These are phyloP conservation scores for Tranzscheliella williamsii DNA, from an alignment of 1,284 basidiomycete species.

Conservation along the genomic window DNA sequence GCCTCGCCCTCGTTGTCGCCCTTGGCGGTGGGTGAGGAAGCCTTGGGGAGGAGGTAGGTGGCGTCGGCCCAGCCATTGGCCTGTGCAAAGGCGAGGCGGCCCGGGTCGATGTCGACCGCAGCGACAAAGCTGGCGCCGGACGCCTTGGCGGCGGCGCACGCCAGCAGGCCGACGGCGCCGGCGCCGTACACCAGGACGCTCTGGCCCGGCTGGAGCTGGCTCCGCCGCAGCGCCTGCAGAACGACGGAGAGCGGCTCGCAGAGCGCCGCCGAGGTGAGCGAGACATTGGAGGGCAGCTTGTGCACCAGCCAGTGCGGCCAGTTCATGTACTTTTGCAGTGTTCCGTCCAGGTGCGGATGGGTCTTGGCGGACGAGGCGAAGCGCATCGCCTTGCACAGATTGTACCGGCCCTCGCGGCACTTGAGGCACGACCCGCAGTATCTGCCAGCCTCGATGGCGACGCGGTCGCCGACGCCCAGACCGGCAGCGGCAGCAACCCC, in stretches of 20 bases:
- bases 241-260: slow-evolving; percentile 89
- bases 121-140: slow-evolving; percentile 49
- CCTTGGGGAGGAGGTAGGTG: slow-evolving; percentile 70
- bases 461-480: slow-evolving; percentile 78
- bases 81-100: slow-evolving; percentile 34
- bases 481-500: slow-evolving; percentile 64
- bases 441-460: slow-evolving; percentile 90
- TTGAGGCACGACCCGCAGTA: slow-evolving; percentile 71
- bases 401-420: slow-evolving; percentile 76
- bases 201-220: slow-evolving; percentile 68
- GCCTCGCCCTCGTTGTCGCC: neutral
- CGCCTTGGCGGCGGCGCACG: slow-evolving; percentile 65
- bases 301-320: slow-evolving; percentile 83
- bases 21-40: slow-evolving; percentile 25
- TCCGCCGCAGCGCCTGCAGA: slow-evolving; percentile 77
- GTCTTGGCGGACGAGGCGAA: slow-evolving; percentile 89
- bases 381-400: slow-evolving; percentile 82
- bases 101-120: slow-evolving; percentile 43
- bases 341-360: slow-evolving; percentile 89
- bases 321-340: slow-evolving; percentile 82
- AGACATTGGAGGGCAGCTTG: slow-evolving; percentile 76
- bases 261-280: slow-evolving; percentile 78
- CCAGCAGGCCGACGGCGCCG: slow-evolving; percentile 87
- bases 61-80: slow-evolving; percentile 71
- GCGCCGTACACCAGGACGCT: slow-evolving; percentile 85